Evolutionary conservation across 306 rosid species (phyloP), one percentile per base, ranked within the genome.

Genomic region (Malus orientalis): DNA sequence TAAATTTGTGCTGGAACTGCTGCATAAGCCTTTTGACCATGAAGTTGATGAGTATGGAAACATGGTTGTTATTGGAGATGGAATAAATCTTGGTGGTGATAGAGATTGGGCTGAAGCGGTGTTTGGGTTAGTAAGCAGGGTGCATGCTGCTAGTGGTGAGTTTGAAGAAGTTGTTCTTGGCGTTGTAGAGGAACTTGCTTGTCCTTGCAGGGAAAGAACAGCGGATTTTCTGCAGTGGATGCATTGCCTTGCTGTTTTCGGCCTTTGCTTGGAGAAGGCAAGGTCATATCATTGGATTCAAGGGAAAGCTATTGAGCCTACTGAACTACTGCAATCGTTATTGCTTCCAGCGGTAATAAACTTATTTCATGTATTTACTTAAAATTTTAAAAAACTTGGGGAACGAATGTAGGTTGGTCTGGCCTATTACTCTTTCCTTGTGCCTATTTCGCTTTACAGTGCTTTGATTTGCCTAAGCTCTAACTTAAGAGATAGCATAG

Each of bases 71-170:
- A 82, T 89, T 23, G 99, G 99, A 76, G 99, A 92, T 79, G 97
- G 99, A 51, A 76, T 95, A 76, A 95, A 86, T 86, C 89, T 95
- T 84, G 92, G 99, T 69, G 99, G 99, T 44, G 97, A 95, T 74
- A 79, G 79, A 88, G 97, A 88, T 68, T 95, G 99, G 99, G 93
- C 97, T 58, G 88, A 86, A 74, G 90, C 97, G 11, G 89, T 92
- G 27, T 87, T 92, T 82, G 78, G 85, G 58, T 83, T 95, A 75
- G 93, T 87, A 73, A 87, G 77, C 75, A 95, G 81, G 89, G 99
- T 95, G 76, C 93, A 89, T 81, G 92, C 97, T 44, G 77, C 90
- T 62, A 71, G 80, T 49, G 97, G 99, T 84, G 97, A 92, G 82
- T 90, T 90, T 82, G 99, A 90, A 85, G 97, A 88, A 74, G 87